Conservation (phyloP, 805 yeast species). For the Candida vaughaniae region DNA sequence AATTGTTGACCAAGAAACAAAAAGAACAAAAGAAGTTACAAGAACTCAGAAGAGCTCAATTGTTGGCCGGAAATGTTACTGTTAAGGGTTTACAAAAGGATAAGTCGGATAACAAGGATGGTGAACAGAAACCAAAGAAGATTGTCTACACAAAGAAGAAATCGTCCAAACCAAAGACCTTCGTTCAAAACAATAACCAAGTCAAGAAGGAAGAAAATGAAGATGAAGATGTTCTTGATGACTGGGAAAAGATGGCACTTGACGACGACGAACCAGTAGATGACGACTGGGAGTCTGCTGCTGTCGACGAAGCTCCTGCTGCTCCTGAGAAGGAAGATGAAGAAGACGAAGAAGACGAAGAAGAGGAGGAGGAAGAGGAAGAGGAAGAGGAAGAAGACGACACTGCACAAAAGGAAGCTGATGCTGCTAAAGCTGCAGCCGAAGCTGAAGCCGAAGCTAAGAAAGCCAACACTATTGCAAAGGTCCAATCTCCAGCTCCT, state of each 20-base stretch:
- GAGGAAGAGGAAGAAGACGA: conserved; percentile 30
- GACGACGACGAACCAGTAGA: conserved; percentile 53
- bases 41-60: conserved; percentile 86
- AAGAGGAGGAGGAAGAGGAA: conserved; percentile 28
- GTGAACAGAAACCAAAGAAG: conserved; percentile 55
- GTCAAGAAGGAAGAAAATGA: conserved; percentile 18
- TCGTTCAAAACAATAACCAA: conserved; percentile 22
- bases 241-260: conserved; percentile 75
- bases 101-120: conserved; percentile 22
- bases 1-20: conserved; percentile 89
- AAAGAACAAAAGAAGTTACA: conserved; percentile 83
- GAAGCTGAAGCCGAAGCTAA: conserved; percentile 30
- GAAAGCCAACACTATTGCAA: conserved; percentile 24
- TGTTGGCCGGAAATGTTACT: conserved; percentile 68
- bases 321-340: conserved; percentile 24
- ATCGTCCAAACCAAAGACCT: conserved; percentile 46
- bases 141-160: conserved; percentile 73
- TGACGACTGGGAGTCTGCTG: conserved; percentile 51
- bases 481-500: conserved; percentile 18
- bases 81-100: conserved; percentile 67
- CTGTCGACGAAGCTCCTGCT: conserved; percentile 19
- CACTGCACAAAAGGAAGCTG: conserved; percentile 27
- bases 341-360: conserved; percentile 29
- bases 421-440: conserved; percentile 28
- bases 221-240: conserved; percentile 65